Evolutionary conservation across 306 rosid species (phyloP).

Genomic region (Trifolium repens): DNA sequence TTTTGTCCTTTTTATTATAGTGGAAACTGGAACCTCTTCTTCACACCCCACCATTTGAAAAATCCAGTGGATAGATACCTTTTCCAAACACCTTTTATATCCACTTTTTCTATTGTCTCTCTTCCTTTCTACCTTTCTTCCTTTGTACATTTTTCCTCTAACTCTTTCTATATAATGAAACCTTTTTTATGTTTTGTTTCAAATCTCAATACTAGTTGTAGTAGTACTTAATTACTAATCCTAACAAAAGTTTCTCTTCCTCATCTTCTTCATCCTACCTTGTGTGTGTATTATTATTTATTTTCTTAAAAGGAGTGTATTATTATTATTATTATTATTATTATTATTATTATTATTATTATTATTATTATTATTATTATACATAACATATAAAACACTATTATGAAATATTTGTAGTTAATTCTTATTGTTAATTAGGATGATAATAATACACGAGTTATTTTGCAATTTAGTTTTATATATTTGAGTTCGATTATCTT

Average conservation of each 20-base stretch:
- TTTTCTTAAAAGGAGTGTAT: too few relatives aligned
- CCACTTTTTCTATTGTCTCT: slow-evolving; percentile 44
- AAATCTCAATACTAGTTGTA: not conserved
- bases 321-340: not conserved
- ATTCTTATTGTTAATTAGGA: not conserved
- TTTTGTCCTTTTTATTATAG: slow-evolving; percentile 49
- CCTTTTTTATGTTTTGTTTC: slow-evolving; percentile 16
- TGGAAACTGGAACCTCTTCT: slow-evolving; percentile 51
- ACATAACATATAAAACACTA: not conserved
- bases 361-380: not conserved
- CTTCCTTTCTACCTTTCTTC: slow-evolving; percentile 28
- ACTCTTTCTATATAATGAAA: slow-evolving; percentile 24
- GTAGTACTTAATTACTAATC: slow-evolving; percentile 5
- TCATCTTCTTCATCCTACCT: not conserved
- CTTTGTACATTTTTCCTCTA: not conserved
- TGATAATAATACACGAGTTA: not conserved
- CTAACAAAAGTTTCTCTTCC: slow-evolving; percentile 20
- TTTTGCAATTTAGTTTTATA: not conserved
- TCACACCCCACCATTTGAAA: slow-evolving; percentile 37
- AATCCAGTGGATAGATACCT: slow-evolving; percentile 42
- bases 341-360: not conserved
- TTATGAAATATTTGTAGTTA: not conserved
- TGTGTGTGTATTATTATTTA: not conserved
- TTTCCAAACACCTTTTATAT: slow-evolving; percentile 48
- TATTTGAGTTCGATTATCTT: not conserved